Percentiles rank a stretch among this genome's conserved stretches.
phyloP scores from a whole-genome alignment of 176 grass and related monocot genomes.

The Aegilops umbellulata region DNA sequence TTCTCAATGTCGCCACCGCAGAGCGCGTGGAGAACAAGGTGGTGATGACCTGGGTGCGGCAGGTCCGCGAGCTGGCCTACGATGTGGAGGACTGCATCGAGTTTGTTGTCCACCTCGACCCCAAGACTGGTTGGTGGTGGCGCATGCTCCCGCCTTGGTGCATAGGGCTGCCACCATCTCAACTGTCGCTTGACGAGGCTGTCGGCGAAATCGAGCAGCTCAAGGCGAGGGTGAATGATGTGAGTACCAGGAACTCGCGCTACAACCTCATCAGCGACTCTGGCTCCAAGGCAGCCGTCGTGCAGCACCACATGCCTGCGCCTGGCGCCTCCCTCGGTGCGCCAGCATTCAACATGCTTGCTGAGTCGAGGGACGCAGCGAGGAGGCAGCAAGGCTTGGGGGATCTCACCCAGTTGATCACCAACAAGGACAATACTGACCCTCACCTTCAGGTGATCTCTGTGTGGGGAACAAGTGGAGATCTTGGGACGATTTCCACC shows the following conservation, averaged over 20 bases:
- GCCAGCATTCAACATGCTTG: neutral
- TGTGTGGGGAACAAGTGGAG: neutral
- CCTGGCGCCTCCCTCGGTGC: neutral
- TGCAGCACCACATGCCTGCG: neutral
- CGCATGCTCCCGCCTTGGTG: neutral
- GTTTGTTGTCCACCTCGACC: slow-evolving; percentile 8
- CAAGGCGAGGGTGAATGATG: neutral
- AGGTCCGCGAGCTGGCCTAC: slow-evolving; percentile 13
- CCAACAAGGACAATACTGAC: neutral
- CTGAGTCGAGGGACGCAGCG: neutral
- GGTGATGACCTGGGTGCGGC: slow-evolving; percentile 19
- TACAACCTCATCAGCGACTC: slow-evolving; percentile 1
- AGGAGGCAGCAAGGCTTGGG: neutral
- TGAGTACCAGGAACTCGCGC: slow-evolving; percentile 8
- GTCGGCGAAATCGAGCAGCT: neutral
- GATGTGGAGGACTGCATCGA: slow-evolving; percentile 38
- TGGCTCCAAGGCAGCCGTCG: neutral
- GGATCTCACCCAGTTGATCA: slow-evolving; percentile 2
- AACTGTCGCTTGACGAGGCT: neutral
- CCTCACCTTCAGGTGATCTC: neutral
- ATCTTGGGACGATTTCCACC: neutral
- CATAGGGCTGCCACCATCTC: neutral
- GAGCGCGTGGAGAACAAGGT: neutral
- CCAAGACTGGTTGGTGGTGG: neutral
- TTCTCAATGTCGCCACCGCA: neutral